These are phyloP conservation scores for Moniliophthora roreri DNA, from an alignment of 1,284 basidiomycete species.

Conservation along the genomic window DNA sequence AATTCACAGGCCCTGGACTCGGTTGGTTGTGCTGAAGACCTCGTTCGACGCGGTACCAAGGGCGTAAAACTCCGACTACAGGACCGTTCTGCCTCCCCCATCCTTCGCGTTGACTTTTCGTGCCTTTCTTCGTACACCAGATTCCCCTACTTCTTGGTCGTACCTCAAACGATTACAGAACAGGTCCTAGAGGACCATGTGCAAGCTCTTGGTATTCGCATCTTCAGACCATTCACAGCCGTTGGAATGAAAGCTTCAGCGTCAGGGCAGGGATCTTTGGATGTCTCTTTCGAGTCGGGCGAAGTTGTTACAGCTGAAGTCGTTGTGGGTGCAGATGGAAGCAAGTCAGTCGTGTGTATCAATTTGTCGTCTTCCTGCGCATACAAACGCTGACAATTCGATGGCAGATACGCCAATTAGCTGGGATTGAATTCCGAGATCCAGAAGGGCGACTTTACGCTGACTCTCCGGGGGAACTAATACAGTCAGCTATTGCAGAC, in stretches of 20 bases:
- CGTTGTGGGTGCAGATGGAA: slow-evolving; percentile 55
- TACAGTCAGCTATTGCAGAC: slow-evolving; percentile 34
- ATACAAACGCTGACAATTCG: background rate
- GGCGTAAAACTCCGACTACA: background rate
- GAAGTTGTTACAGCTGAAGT: slow-evolving; percentile 43
- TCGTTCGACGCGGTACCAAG: background rate
- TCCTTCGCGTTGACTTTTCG: background rate
- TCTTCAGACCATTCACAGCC: slow-evolving; percentile 25
- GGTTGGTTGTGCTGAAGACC: slow-evolving; percentile 4
- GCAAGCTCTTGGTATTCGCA: slow-evolving; percentile 13
- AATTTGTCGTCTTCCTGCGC: background rate
- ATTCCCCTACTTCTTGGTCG: slow-evolving; percentile 3
- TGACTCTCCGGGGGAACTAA: slow-evolving; percentile 18
- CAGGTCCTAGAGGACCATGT: background rate
- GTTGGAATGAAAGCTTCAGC: slow-evolving; percentile 21
- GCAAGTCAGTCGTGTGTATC: slow-evolving; percentile 51
- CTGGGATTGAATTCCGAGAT: slow-evolving; percentile 32
- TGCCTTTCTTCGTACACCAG: slow-evolving; percentile 1
- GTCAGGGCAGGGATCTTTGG: slow-evolving; percentile 20
- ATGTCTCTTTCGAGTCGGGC: slow-evolving; percentile 44
- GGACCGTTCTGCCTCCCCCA: background rate
- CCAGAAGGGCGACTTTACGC: slow-evolving; percentile 24
- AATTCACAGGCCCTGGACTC: slow-evolving; percentile 3
- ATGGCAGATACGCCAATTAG: slow-evolving; percentile 29
- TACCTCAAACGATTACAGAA: slow-evolving; percentile 7